Percentiles rank a stretch among this genome's conserved stretches.
These are phyloP conservation scores for Boechera divaricarpa DNA, from an alignment of 345 rosid genomes.

Conservation along the genomic window DNA sequence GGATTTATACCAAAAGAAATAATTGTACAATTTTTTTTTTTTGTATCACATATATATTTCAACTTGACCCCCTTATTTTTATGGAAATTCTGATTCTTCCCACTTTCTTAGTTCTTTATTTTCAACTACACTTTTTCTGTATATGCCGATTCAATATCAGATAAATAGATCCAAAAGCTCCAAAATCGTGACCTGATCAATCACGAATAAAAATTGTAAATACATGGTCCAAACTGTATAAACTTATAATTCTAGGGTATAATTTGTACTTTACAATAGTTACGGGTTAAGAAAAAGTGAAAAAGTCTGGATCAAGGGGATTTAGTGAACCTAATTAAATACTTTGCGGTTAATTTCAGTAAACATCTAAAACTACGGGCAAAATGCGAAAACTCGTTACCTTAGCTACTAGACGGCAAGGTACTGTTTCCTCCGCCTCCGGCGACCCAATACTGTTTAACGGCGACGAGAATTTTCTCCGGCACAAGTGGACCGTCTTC, in stretches of 20 bases:
- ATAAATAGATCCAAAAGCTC: conserved; percentile 1
- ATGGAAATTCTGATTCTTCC: neutral
- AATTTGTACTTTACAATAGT: neutral
- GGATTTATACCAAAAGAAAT: too few species aligned
- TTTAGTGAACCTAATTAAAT: neutral
- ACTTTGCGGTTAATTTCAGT: neutral
- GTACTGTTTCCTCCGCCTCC: conserved; percentile 8
- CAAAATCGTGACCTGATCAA: neutral
- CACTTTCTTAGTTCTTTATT: neutral
- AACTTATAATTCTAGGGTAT: neutral
- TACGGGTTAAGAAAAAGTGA: neutral
- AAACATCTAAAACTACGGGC: neutral
- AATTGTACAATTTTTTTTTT: neutral
- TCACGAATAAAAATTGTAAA: neutral
- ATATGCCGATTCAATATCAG: too few species aligned
- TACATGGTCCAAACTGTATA: conserved; percentile 4
- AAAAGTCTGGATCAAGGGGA: neutral
- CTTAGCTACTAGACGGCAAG: neutral
- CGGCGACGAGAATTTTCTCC: conserved; percentile 62
- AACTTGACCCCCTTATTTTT: neutral
- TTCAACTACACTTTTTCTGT: neutral
- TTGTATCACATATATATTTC: neutral
- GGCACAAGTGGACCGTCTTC: conserved; percentile 73
- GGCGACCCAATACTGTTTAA: conserved; percentile 69
- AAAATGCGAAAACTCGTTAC: neutral